Conservation (phyloP, 2,329 filamentous ascomycete species). For the Cladophialophora chaetospira region DNA sequence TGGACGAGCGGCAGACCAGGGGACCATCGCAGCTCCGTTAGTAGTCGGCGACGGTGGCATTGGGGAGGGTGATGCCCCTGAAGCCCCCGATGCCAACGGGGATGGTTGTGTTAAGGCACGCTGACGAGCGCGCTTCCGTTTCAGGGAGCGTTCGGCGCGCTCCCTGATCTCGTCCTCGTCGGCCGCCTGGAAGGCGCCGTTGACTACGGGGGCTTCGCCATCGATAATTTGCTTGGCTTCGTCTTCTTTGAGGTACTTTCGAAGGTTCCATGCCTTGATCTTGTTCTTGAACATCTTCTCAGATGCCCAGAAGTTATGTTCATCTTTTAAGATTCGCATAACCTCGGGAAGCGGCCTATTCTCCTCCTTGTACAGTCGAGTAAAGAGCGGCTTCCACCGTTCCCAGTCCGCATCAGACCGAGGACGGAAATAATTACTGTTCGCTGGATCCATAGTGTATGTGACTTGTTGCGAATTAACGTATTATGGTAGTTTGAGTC, state of each 20-base stretch:
- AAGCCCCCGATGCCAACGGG: slow-evolving; percentile 7
- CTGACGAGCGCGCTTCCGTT: slow-evolving; percentile 16
- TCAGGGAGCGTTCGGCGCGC: slow-evolving; percentile 16
- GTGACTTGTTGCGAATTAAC: background rate
- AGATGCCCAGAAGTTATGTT: slow-evolving; percentile 65
- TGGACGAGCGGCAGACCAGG: background rate
- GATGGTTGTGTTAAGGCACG: background rate
- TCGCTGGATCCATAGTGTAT: background rate
- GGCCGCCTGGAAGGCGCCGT: background rate
- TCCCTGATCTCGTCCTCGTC: background rate
- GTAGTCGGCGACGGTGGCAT: background rate
- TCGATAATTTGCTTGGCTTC: slow-evolving; percentile 22
- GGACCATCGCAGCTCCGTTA: background rate
- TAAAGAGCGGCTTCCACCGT: slow-evolving; percentile 65
- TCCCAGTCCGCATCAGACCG: slow-evolving; percentile 56
- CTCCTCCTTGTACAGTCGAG: slow-evolving; percentile 74
- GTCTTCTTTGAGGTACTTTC: slow-evolving; percentile 26
- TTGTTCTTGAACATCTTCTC: slow-evolving; percentile 28
- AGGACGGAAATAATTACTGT: slow-evolving; percentile 2
- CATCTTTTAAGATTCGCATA: slow-evolving; percentile 66
- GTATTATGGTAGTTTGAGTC: background rate
- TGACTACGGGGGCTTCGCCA: slow-evolving; percentile 5
- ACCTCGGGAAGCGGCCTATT: slow-evolving; percentile 68
- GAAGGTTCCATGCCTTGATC: slow-evolving; percentile 23
- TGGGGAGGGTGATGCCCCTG: background rate